Evolutionary conservation across 2,329 filamentous ascomycete species (phyloP).

Genomic region (Zymoseptoria brevis): DNA sequence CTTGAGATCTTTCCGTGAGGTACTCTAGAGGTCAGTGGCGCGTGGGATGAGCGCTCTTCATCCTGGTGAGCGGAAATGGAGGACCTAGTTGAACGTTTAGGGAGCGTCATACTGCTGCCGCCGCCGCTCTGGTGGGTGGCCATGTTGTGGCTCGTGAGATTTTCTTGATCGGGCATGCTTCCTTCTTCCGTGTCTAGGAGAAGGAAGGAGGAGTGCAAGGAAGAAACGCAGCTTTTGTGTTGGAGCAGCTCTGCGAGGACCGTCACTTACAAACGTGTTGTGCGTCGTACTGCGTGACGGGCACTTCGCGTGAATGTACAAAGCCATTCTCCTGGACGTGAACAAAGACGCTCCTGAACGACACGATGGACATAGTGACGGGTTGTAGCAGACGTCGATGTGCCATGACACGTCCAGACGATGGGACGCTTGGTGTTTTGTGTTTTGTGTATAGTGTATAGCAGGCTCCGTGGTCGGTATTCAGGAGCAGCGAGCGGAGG

Average conservation of each 20-base stretch:
- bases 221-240: too few relatives aligned
- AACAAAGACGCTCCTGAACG: not conserved
- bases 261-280: not conserved
- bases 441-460: not conserved
- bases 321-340: not conserved
- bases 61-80: too few relatives aligned
- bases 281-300: not conserved
- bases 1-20: not conserved
- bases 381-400: not conserved
- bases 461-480: not conserved
- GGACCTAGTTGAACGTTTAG: too few relatives aligned
- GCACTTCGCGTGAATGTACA: not conserved
- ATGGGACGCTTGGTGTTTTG: not conserved
- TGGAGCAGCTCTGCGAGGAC: not conserved
- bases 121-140: too few relatives aligned
- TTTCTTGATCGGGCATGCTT: not conserved
- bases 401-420: too few relatives aligned
- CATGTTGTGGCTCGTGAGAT: not conserved
- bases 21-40: too few relatives aligned
- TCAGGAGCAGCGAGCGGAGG: not conserved
- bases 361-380: not conserved
- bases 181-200: not conserved
- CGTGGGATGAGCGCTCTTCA: too few relatives aligned
- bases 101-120: not conserved
- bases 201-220: too few relatives aligned